Evolutionary conservation across 768 basidiomycete genomes (phyloP), one percentile per base, ranked within the genome.

Genomic region (Trametes elegans): DNA sequence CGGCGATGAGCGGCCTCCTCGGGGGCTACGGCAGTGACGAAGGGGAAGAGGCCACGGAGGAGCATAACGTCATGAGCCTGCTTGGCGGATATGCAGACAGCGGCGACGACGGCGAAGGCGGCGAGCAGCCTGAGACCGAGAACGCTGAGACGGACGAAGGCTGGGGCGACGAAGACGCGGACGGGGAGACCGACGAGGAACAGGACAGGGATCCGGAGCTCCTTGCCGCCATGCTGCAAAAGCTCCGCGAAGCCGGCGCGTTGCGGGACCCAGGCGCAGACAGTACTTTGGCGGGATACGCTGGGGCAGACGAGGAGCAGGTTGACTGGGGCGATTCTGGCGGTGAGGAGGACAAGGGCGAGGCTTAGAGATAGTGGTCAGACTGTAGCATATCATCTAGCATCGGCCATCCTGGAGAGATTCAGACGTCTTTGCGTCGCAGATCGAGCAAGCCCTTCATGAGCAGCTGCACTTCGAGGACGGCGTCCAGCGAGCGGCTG

Each of bases 401-500:
- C 7, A 5, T 24, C 18, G 19, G 5, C 16, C 14, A 5, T 9
- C n/a, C 6, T 21, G 3, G 18, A 21, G 24, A 8, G 10, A 13
- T 11, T 39, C 66, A 91, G 58, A 83, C 74, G 59, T 91, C 89
- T 63, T 87, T 83, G 61, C 88, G 78, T 56, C 85, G 78, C 53
- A 93, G 75, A 68, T 92, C 90, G 40, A 93, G 72, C 50, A 91
- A 68, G 8, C 90, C 90, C 62, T 91, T 92, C 88, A 93, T 91
- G 40, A 91, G 75, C 13, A 82, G 73, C 64, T 93, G 91, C 10
- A 93, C 83, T 57, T 92, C 87, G 0, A 92, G 78, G 0, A 93
- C 85, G 2, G 85, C 86, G 16, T 90, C 85, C 27, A 89, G 82
- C 8, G 82, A 78, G 14, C 77, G 76, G 51, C 78, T 81, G n/a